Evolutionary conservation across 2,329 filamentous ascomycete genomes (phyloP), one percentile per base, ranked within the genome.

Genomic region (Aureobasidium vineae): DNA sequence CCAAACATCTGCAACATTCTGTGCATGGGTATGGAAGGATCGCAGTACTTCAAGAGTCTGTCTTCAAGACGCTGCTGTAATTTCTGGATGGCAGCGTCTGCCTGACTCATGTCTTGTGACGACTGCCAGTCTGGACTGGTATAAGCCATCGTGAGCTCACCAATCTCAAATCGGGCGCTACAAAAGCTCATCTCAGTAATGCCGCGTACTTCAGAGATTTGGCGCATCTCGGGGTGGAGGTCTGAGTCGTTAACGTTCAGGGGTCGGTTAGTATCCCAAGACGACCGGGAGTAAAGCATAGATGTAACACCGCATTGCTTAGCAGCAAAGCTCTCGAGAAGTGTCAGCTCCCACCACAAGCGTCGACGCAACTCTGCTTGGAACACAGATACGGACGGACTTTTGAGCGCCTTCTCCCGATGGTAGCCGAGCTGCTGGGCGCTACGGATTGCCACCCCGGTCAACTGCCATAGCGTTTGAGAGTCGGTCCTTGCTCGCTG

Each of bases 401-500:
- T 83, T 80, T 3, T 86, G 75, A 71, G 71, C 16, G 77, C 74
- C 75, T 81, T 71, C 82, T 90, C 87, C 3, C 84, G 81, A 70
- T 89, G 86, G 1, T 88, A 77, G 1, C 86, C 86, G 69, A 88
- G 81, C 5, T 83, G 82, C 70, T 86, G 85, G 2, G 81, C 85
- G 49, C 88, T 83, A 8, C 86, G 81, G 16, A 85, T 79, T 2
- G 84, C 82, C 1, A 89, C 79, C 0, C 86, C 87, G 0, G 85
- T 86, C 69, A 90, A 77, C 41, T 86, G 85, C 86, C 87, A 90
- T 3, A 86, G 80, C 3, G 86, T 85, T 73, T 60, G 84, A 75
- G 80, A 76, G 67, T 84, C 81, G 40, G 78, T 77, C 0, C 70
- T 70, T 23, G 77, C 75, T 50, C 81, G 78, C 4, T 73, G 68